phyloP scores from a whole-genome alignment of 169 alveolate species.

The Plasmodium yoelii region DNA sequence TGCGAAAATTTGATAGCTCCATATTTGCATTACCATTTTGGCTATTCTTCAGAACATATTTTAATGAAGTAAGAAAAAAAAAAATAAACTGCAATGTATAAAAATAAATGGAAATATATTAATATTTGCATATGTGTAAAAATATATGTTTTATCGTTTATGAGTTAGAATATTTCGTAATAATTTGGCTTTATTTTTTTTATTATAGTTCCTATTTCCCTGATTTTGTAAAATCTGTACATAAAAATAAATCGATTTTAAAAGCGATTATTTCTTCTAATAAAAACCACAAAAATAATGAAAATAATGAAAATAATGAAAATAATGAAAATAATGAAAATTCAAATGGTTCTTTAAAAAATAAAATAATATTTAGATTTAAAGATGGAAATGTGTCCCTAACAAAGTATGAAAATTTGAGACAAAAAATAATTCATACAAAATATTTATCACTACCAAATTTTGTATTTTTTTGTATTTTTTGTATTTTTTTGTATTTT shows the following conservation, averaged over 20 bases:
- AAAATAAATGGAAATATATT: too few relatives aligned
- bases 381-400: conserved; percentile 17
- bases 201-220: conserved; percentile 38
- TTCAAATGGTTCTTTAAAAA: not conserved
- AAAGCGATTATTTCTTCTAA: conserved; percentile 7
- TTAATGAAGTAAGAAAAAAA: conserved; percentile 35
- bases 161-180: not conserved
- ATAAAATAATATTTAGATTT: conserved; percentile 25
- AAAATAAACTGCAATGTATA: not conserved
- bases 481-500: not conserved
- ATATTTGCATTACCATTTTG: conserved; percentile 41
- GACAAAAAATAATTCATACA: not conserved
- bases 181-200: not conserved
- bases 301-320: too few relatives aligned
- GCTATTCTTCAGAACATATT: conserved; percentile 26
- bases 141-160: too few relatives aligned
- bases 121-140: too few relatives aligned
- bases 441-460: not conserved
- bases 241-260: conserved; percentile 15
- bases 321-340: too few relatives aligned
- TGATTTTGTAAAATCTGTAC: conserved; percentile 1
- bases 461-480: not conserved
- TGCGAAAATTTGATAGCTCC: conserved; percentile 38
- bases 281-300: conserved; percentile 7
- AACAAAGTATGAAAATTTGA: conserved; percentile 27